Evolutionary conservation across 257 asterid genomes (phyloP).

Genomic region (Salvia rosmarinus): DNA sequence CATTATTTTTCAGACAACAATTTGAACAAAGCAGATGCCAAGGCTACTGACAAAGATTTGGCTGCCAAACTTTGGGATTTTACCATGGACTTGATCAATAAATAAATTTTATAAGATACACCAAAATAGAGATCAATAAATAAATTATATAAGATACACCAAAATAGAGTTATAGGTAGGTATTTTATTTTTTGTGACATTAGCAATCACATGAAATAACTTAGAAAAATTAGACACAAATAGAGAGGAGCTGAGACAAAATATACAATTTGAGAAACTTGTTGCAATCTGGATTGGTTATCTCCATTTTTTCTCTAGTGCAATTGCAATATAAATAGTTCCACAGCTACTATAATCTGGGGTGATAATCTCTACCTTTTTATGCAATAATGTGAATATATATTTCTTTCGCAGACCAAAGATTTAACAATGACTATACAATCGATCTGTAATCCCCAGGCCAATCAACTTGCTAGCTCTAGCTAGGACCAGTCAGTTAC

Average conservation of each 20-base stretch:
- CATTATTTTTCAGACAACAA: constrained; percentile 68
- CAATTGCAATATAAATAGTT: constrained; percentile 37
- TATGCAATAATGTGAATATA: constrained; percentile 53
- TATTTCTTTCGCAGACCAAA: constrained; percentile 44
- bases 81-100: constrained; percentile 52
- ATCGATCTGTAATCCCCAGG: constrained; percentile 44
- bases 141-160: neutral
- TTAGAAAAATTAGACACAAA: neutral
- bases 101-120: constrained; percentile 7
- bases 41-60: constrained; percentile 53
- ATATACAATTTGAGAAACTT: neutral
- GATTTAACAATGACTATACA: constrained; percentile 54
- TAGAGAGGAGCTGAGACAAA: neutral
- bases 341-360: constrained; percentile 51
- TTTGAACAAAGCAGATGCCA: constrained; percentile 44
- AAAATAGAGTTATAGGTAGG: too few relatives aligned
- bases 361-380: constrained; percentile 46
- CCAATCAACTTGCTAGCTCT: constrained; percentile 23
- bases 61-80: constrained; percentile 78
- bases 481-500: constrained; percentile 40
- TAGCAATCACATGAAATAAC: too few relatives aligned
- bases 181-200: too few relatives aligned
- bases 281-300: constrained; percentile 22
- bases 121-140: constrained; percentile 26
- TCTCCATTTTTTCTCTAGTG: constrained; percentile 43